Percentiles rank a stretch among this genome's conserved stretches.
phyloP scores from a whole-genome alignment of 1,284 basidiomycete genomes.

The Puccinia triticina region DNA sequence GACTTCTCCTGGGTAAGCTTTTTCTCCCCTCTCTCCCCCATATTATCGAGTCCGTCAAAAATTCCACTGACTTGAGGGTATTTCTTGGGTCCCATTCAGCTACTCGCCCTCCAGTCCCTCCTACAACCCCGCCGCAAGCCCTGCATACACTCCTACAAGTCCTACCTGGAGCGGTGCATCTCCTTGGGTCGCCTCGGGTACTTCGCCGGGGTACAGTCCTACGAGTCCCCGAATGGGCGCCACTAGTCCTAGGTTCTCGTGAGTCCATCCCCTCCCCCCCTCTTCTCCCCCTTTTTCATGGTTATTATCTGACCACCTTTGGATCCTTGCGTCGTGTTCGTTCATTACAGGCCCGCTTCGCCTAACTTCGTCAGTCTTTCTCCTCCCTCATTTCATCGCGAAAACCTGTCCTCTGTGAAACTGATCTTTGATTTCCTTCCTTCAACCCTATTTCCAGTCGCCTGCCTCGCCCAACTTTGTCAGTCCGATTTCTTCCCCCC shows the following conservation, averaged over 20 bases:
- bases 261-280: constrained; percentile 63
- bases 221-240: constrained; percentile 63
- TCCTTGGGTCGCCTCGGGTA: constrained; percentile 62
- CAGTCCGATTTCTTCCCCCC: background rate
- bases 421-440: background rate
- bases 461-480: constrained; percentile 52
- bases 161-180: constrained; percentile 56
- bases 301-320: background rate
- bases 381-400: background rate
- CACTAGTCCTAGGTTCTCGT: constrained; percentile 71
- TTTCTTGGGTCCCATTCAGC: constrained; percentile 24
- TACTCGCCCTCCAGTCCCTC: constrained; percentile 68
- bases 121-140: constrained; percentile 51
- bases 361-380: constrained; percentile 47
- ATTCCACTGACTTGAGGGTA: constrained; percentile 52
- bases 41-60: constrained; percentile 48
- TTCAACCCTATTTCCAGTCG: background rate
- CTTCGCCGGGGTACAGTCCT: constrained; percentile 82
- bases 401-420: background rate
- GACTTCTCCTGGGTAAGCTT: constrained; percentile 70
- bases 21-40: constrained; percentile 75
- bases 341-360: constrained; percentile 41
- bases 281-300: background rate
- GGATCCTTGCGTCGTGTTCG: background rate
- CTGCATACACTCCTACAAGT: constrained; percentile 60